A percentile compares a stretch with the other conserved stretches of the same genome.
Conservation (phyloP, 768 basidiomycete genomes). For the Trametes cinnabarina region DNA sequence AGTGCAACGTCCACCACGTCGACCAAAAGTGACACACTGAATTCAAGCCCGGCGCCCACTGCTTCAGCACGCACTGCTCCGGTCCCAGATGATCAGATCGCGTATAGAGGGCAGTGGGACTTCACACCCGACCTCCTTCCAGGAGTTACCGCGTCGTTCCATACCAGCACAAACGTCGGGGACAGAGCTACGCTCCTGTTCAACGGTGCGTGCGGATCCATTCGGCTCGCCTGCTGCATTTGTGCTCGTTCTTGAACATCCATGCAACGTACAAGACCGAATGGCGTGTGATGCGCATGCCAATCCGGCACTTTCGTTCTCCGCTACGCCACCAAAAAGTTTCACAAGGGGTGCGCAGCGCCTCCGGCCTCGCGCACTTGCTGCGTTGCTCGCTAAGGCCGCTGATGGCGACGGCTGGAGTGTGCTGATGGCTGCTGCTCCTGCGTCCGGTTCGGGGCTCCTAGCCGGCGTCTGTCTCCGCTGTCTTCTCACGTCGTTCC, state of each 20-base stretch:
- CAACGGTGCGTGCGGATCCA: slow-evolving; percentile 39
- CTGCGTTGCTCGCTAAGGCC: slow-evolving; percentile 6
- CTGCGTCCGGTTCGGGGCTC: slow-evolving; percentile 2
- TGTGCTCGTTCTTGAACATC: slow-evolving; percentile 1
- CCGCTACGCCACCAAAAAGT: not conserved
- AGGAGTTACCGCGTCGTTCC: slow-evolving; percentile 25
- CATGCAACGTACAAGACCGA: no score
- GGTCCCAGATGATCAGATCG: slow-evolving; percentile 45
- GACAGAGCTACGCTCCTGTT: slow-evolving; percentile 46
- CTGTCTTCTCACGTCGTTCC: slow-evolving; percentile 9
- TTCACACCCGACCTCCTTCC: slow-evolving; percentile 27
- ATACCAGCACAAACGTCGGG: slow-evolving; percentile 39
- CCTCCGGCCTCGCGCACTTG: not conserved
- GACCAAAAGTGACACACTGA: not conserved
- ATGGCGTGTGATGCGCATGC: slow-evolving; percentile 11
- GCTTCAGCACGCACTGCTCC: slow-evolving; percentile 31
- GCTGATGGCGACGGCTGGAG: slow-evolving; percentile 13
- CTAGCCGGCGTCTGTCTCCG: not conserved
- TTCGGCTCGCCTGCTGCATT: not conserved
- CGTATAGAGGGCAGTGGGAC: slow-evolving; percentile 58
- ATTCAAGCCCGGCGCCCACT: slow-evolving; percentile 32
- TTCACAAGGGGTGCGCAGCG: not conserved
- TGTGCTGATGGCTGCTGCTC: slow-evolving; percentile 7
- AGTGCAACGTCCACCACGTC: slow-evolving; percentile 1
- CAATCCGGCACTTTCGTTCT: not conserved